Percentiles rank a stretch among this genome's conserved stretches.
Conservation (phyloP, 371 early-diverging fungal species). For the Phascolomyces articulosus region DNA sequence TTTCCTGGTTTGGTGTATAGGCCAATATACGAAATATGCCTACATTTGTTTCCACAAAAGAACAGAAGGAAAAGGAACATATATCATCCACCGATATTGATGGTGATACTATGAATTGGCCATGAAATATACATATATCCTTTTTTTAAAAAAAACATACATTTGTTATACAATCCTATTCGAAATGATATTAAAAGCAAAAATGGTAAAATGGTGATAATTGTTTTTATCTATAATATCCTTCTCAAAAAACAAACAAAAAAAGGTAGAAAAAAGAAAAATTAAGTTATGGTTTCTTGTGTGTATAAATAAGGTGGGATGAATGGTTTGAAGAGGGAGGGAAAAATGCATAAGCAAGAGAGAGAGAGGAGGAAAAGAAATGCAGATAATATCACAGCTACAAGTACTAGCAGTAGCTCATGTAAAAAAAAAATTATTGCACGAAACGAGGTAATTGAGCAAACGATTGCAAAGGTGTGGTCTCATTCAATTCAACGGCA, state of each 20-base stretch:
- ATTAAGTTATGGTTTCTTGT: no score
- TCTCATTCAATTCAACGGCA: slow-evolving; percentile 38
- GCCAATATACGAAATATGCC: slow-evolving; percentile 8
- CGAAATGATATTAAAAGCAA: background rate
- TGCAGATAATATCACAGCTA: no score
- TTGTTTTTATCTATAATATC: no score
- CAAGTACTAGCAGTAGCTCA: no score
- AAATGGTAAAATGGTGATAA: background rate
- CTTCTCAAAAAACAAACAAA: no score
- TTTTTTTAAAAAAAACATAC: background rate
- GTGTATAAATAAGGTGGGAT: no score
- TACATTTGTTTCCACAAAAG: slow-evolving; percentile 6
- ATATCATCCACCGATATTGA: background rate
- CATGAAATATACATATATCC: slow-evolving; percentile 3
- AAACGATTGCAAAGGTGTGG: slow-evolving; percentile 23
- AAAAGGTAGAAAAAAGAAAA: no score
- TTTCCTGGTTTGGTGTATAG: no score
- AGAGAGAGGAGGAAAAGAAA: no score
- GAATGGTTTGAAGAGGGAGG: no score
- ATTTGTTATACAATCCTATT: background rate
- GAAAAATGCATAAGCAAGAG: no score
- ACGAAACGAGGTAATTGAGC: slow-evolving; percentile 33
- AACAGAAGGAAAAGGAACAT: background rate
- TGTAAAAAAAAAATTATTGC: slow-evolving; percentile 4
- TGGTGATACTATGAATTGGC: slow-evolving; percentile 1